Base-by-base conservation (phyloP, 1,284 basidiomycete species). In the Trichosporon ovoides region DNA sequence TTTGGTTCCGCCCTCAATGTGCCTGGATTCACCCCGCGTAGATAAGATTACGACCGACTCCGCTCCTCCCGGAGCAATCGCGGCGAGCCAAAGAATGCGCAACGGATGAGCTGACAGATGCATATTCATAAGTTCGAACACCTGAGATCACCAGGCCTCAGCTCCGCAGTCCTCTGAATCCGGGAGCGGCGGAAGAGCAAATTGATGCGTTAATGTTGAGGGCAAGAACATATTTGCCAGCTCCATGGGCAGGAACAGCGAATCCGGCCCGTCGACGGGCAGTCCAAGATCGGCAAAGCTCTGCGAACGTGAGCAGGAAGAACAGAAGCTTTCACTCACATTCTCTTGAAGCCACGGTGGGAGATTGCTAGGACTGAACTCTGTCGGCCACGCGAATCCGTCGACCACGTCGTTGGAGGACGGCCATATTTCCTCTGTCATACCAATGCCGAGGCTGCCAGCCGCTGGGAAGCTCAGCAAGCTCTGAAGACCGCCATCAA, bases 211-310 rank as follows among this genome's bases (percentile, higher is more conserved):
- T 5, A 60, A 66, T 24, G 68, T 72, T 18, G 68, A 68, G 14
- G 68, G 74, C 19, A 78, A 54, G 63, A 78, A 78, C 70, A 77
- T 71, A 62, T 75, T 76, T 10, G 76, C 76, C 6, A 78, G 68
- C 69, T 77, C 76, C n/a, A 71, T 69, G 5, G 75, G 87, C 57
- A 93, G 75, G 79, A 94, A 93, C 55, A 93, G 86, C 7, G 87
- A 89, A 67, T 94, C 91, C 6, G 87, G 88, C 48, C 90, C 91
- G 67, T 92, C 91, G 46, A 85, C 81, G n/a, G 91, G 91, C 51
- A 93, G 78, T 16, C 91, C 90, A 7, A 94, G 84, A 74, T 94
- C 91, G 19, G 87, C 85, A 62, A 92, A 78, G 70, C 84, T 91
- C 88, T 92, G 75, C 35, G 22, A 52, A 62, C 7, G 24, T 36